phyloP scores from a whole-genome alignment of 2,329 filamentous ascomycete genomes.

The Fusarium sp. region DNA sequence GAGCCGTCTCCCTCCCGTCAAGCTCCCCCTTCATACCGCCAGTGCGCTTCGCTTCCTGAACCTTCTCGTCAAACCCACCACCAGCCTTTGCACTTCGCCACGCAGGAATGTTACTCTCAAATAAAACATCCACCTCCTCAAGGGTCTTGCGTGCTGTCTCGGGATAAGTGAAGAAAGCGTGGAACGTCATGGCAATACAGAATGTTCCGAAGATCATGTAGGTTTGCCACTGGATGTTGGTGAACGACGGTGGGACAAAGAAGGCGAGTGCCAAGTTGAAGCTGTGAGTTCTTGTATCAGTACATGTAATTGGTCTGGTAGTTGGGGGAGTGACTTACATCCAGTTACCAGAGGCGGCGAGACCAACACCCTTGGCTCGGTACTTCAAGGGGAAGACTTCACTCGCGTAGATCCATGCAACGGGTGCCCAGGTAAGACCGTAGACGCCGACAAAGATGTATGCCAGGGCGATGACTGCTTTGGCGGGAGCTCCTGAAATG shows the following conservation, averaged over 20 bases:
- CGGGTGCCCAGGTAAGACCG: conserved; percentile 57
- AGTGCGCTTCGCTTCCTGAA: conserved; percentile 32
- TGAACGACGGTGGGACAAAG: conserved; percentile 51
- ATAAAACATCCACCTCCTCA: conserved; percentile 37
- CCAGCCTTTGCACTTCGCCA: conserved; percentile 32
- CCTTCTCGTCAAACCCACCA: conserved; percentile 22
- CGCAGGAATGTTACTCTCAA: conserved; percentile 34
- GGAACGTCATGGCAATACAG: conserved; percentile 53
- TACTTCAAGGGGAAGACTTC: conserved; percentile 62
- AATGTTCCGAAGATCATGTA: conserved; percentile 58
- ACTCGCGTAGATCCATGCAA: conserved; percentile 66
- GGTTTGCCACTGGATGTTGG: conserved; percentile 58
- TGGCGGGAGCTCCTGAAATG: conserved; percentile 55
- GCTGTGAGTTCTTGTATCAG: conserved; percentile 6
- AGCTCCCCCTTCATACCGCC: conserved; percentile 29
- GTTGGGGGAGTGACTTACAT: conserved; percentile 35
- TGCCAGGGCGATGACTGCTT: conserved; percentile 60
- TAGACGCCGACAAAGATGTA: conserved; percentile 57
- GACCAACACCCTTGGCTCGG: conserved; percentile 62
- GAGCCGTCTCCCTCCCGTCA: conserved; percentile 27
- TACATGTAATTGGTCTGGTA: too few relatives aligned
- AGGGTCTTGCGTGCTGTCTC: conserved; percentile 56
- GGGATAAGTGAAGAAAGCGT: conserved; percentile 63
- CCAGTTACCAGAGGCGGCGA: conserved; percentile 59
- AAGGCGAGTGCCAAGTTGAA: conserved; percentile 54